phyloP scores from a whole-genome alignment of 2,329 filamentous ascomycete species.

The Cladosporium colombiae region DNA sequence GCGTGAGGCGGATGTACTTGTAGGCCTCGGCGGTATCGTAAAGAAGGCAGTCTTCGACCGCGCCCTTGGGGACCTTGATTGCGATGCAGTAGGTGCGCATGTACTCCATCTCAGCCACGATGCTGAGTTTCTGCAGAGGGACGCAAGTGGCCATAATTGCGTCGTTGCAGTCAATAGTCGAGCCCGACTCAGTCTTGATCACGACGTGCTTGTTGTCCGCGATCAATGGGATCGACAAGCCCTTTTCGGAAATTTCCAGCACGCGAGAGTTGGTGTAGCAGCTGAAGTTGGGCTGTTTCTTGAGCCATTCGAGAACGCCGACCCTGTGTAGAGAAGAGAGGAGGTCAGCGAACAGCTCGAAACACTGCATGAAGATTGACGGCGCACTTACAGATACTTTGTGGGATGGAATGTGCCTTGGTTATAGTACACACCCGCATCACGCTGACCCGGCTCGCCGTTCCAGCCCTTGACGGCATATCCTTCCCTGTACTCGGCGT shows the following conservation, averaged over 20 bases:
- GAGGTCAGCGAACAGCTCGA: not conserved
- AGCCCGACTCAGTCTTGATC: conserved; percentile 49
- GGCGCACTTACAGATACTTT: conserved; percentile 46
- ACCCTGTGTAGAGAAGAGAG: conserved; percentile 23
- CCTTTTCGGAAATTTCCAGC: conserved; percentile 50
- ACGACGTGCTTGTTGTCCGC: conserved; percentile 48
- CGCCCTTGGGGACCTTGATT: conserved; percentile 54
- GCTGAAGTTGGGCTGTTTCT: conserved; percentile 54
- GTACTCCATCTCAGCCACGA: conserved; percentile 56
- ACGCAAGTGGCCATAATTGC: conserved; percentile 58
- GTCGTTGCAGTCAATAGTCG: conserved; percentile 51
- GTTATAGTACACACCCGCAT: conserved; percentile 48
- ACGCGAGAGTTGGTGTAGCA: conserved; percentile 56
- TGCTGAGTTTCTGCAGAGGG: conserved; percentile 57
- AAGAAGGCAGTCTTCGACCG: conserved; percentile 56
- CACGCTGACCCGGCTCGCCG: conserved; percentile 53
- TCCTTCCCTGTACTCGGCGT: conserved; percentile 46
- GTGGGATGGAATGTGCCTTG: conserved; percentile 61
- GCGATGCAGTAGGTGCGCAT: conserved; percentile 60
- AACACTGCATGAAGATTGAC: not conserved
- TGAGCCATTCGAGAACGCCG: conserved; percentile 55
- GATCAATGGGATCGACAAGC: conserved; percentile 47
- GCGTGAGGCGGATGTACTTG: conserved; percentile 57
- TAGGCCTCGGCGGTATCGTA: conserved; percentile 58
- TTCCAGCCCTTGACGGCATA: conserved; percentile 56